Evolutionary conservation across 768 basidiomycete species (phyloP), one percentile per base, ranked within the genome.

Genomic region (Trametes sanguinea): DNA sequence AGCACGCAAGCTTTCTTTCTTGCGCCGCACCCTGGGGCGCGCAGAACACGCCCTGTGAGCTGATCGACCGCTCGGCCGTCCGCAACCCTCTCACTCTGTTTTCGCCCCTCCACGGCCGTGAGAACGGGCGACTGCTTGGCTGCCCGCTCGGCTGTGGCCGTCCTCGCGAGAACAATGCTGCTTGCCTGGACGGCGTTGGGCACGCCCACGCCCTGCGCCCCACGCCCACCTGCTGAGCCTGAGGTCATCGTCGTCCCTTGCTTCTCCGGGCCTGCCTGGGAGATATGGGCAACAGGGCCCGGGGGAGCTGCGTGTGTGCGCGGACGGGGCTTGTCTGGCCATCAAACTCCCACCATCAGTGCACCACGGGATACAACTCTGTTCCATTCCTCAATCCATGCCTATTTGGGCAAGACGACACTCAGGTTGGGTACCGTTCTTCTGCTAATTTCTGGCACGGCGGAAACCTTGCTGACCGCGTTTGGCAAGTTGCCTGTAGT

Each of bases 301-400:
- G 55, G 22, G 46, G 7, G 35, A n/a, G 9, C 17, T 32, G 4
- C 42, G 14, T 30, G 42, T 44, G 43, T 9, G 44, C 6, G 33
- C 43, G 44, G 32, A n/a, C 42, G 44, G 17, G 44, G 35, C 45
- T 42, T 33, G 33, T 16, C 51, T 39, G 40, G 32, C 43, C 54
- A 61, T 56, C 50, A 56, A 42, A 50, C 30, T 61, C 60, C 54
- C 60, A 61, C 60, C 60, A 56, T 61, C 60, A 61, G 22, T 13
- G 39, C 22, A 54, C 60, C 54, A 61, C 54, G 54, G 60, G 60
- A 61, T 51, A 43, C 53, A 42, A 54, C 47, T 50, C 46, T 61
- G 60, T 61, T 56, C 60, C 60, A 55, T 61, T 61, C 54, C 54
- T 61, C 60, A 44, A 30, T 29, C 54, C 54, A 55, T 50, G 35